Conservation (phyloP, 805 yeast species). For the Ogataea minuta region DNA sequence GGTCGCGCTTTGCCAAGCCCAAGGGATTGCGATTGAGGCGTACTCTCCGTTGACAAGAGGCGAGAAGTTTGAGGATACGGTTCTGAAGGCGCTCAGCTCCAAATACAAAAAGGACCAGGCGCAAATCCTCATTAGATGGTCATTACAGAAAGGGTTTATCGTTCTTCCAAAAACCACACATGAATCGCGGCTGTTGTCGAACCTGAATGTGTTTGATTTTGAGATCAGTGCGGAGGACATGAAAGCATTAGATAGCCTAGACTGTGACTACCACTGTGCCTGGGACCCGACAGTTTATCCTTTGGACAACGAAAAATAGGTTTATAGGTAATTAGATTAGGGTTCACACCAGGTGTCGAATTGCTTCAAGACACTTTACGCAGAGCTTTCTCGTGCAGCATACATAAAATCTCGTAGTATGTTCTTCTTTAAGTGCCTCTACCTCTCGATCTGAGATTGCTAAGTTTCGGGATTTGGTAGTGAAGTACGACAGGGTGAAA, state of each 20-base stretch:
- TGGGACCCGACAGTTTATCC: slow-evolving; percentile 23
- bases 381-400: too few species aligned
- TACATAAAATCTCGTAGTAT: too few species aligned
- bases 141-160: slow-evolving; percentile 59
- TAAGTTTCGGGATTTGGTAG: too few species aligned
- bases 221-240: slow-evolving; percentile 40
- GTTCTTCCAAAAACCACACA: slow-evolving; percentile 35
- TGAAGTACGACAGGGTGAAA: too few species aligned
- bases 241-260: slow-evolving; percentile 29
- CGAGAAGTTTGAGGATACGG: slow-evolving; percentile 42
- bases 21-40: slow-evolving; percentile 55
- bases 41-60: slow-evolving; percentile 67
- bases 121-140: slow-evolving; percentile 68
- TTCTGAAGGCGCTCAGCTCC: slow-evolving; percentile 41
- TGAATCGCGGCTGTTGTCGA: slow-evolving; percentile 37
- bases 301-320: slow-evolving; percentile 13
- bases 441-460: too few species aligned
- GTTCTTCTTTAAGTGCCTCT: too few species aligned
- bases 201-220: slow-evolving; percentile 41
- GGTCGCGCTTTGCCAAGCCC: slow-evolving; percentile 40
- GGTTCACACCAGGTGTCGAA: too few species aligned
- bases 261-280: slow-evolving; percentile 16
- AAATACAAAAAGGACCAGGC: slow-evolving; percentile 50
- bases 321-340: too few species aligned
- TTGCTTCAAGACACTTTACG: too few species aligned